Percentiles rank a stretch among this genome's conserved stretches.
Evolutionary conservation across 768 basidiomycete genomes (phyloP).

Genomic region (Nidularia sp.): DNA sequence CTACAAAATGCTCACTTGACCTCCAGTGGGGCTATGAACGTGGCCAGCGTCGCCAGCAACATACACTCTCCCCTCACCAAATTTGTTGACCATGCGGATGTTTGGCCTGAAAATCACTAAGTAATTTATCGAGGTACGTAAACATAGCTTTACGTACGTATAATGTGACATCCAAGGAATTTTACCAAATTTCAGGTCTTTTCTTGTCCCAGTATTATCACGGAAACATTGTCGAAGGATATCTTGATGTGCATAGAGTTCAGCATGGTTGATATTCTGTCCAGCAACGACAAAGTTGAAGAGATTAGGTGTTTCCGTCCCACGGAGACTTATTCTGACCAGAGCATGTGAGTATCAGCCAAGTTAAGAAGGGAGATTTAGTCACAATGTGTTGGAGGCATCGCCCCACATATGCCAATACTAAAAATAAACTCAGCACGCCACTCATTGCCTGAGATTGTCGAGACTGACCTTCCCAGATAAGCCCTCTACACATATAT

Average conservation of each 20-base stretch:
- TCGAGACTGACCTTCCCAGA: conserved; percentile 26
- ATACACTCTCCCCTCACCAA: conserved; percentile 7
- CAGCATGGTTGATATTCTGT: conserved; percentile 12
- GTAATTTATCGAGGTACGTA: no score
- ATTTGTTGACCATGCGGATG: conserved; percentile 12
- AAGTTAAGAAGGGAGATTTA: not conserved
- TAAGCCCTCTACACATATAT: conserved; percentile 37
- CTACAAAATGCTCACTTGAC: conserved; percentile 12
- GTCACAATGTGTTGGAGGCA: conserved; percentile 24
- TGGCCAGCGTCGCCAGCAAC: conserved; percentile 25
- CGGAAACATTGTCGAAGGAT: conserved; percentile 12
- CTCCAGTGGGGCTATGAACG: conserved; percentile 26
- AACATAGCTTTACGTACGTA: conserved; percentile 10
- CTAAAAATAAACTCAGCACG: conserved; percentile 12
- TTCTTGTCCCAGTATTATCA: conserved; percentile 13
- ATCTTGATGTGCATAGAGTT: conserved; percentile 8
- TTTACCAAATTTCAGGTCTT: conserved; percentile 19
- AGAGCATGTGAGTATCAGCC: no score
- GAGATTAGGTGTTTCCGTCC: conserved; percentile 23
- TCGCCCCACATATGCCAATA: conserved; percentile 49
- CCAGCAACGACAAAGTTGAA: conserved; percentile 25
- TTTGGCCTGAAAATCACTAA: conserved; percentile 4
- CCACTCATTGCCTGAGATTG: not conserved
- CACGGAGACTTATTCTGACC: conserved; percentile 23
- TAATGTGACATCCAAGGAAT: conserved; percentile 21